These are phyloP conservation scores for Cercophora newfieldiana DNA, from an alignment of 495 filamentous ascomycete species.

Conservation along the genomic window DNA sequence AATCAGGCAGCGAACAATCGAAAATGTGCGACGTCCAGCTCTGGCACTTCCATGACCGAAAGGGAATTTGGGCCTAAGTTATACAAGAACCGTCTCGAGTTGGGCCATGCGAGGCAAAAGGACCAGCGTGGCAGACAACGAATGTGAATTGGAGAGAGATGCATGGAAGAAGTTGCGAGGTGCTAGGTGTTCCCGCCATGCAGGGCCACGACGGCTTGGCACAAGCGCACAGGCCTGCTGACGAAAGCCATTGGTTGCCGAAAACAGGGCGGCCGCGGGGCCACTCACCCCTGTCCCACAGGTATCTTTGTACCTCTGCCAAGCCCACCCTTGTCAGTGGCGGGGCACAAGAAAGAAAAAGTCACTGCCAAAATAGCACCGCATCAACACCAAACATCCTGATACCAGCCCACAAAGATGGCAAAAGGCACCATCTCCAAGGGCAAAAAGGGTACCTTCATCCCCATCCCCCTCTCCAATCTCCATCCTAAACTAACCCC, in stretches of 20 bases:
- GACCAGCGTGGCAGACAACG: background rate
- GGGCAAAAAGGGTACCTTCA: slow-evolving; percentile 37
- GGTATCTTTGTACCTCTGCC: background rate
- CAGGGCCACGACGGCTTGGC: slow-evolving; percentile 15
- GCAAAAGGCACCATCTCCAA: slow-evolving; percentile 44
- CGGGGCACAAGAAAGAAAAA: background rate
- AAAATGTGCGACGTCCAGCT: background rate
- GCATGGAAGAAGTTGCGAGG: background rate
- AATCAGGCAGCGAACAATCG: background rate
- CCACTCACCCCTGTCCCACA: background rate
- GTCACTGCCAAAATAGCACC: background rate
- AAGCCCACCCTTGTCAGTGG: background rate
- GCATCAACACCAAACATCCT: slow-evolving; percentile 10
- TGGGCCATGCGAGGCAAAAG: background rate
- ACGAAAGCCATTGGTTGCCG: background rate
- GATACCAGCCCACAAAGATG: slow-evolving; percentile 30
- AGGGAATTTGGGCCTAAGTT: background rate
- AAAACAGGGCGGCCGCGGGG: background rate
- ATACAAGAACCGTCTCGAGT: background rate
- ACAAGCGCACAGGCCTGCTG: background rate
- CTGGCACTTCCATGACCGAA: slow-evolving; percentile 4
- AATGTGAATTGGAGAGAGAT: background rate
- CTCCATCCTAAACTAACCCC: background rate
- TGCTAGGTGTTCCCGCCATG: slow-evolving; percentile 1
- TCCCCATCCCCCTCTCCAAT: background rate